Base-by-base conservation (phyloP, 305 asterid genomes). In the Petunia hybrid region DNA sequence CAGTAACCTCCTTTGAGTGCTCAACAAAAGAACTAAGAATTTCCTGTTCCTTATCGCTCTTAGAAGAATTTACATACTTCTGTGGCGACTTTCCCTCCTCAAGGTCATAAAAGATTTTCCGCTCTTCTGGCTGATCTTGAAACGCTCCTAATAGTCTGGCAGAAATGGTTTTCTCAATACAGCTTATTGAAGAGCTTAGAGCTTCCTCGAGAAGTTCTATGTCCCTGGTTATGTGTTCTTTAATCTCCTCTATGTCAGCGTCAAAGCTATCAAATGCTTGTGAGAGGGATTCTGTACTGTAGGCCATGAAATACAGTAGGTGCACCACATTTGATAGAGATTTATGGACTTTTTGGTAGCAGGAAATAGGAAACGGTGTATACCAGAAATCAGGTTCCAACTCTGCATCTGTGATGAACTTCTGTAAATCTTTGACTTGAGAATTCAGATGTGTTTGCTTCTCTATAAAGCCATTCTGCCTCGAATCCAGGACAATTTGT, bases 331-430 rank as follows among this genome's bases (percentile, higher is more conserved):
- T 85, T 12, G 89, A 80, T 81, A 91, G 45, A 7, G 91, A 83
- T 51, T 31, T 82, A 10, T 83, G 82, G 60, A 94, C 82, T 82
- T 89, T 89, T 82, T 77, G 79, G 86, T 91, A 91, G 87, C 85
- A 86, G 9, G 89, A 68, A 61, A 78, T 45, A 4, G 83, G 91
- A 56, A 93, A 95, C 41, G 99, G 95, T 73, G 88, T 80, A 84
- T 84, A 89, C 97, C 97, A 95, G 82, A 95, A 93, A 81, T 86
- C 82, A 0, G 97, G 98, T 82, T 93, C 98, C 82, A 82, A 31
- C 78, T 89, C 91, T 66, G 97, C 92, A 53, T 91, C 91, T 77
- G 48, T 68, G 0, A 82, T 83, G 45, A 66, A 76, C 48, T 82
- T 86, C 43, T 80, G 67, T 14, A 93, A 87, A 22, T 84, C 86